Evolutionary conservation across 1,284 basidiomycete genomes (phyloP).

Genomic region (Tremellales sp.): DNA sequence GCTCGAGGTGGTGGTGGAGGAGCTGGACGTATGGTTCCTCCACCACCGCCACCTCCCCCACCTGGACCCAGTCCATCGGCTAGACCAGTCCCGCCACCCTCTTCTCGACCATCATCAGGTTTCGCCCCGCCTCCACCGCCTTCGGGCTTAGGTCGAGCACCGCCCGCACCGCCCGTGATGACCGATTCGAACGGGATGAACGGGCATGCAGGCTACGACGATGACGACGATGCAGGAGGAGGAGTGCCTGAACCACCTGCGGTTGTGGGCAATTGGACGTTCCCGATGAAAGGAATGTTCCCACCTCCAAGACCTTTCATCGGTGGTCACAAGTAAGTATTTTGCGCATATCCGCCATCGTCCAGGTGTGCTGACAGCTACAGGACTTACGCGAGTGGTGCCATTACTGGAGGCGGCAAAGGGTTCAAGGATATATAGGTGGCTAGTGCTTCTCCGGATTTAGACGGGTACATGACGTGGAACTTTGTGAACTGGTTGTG

Average conservation of each 20-base stretch:
- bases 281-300: conserved; percentile 50
- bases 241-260: conserved; percentile 38
- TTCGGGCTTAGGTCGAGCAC: conserved; percentile 27
- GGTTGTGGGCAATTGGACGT: conserved; percentile 43
- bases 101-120: conserved; percentile 19
- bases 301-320: conserved; percentile 42
- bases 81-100: conserved; percentile 11
- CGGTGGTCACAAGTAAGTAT: conserved; percentile 41
- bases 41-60: no score
- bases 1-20: background rate
- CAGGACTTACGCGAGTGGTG: conserved; percentile 44
- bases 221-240: conserved; percentile 9
- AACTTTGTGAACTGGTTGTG: background rate
- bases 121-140: conserved; percentile 26
- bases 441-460: no score
- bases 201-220: conserved; percentile 12
- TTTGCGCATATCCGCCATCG: no score
- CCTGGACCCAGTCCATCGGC: conserved; percentile 27
- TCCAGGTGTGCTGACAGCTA: background rate
- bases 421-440: conserved; percentile 16
- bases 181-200: conserved; percentile 8
- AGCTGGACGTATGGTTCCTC: no score
- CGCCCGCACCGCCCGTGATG: conserved; percentile 28
- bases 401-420: conserved; percentile 35
- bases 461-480: no score